Conservation (phyloP, 345 rosid genomes). For the Salix koriyanagi region DNA sequence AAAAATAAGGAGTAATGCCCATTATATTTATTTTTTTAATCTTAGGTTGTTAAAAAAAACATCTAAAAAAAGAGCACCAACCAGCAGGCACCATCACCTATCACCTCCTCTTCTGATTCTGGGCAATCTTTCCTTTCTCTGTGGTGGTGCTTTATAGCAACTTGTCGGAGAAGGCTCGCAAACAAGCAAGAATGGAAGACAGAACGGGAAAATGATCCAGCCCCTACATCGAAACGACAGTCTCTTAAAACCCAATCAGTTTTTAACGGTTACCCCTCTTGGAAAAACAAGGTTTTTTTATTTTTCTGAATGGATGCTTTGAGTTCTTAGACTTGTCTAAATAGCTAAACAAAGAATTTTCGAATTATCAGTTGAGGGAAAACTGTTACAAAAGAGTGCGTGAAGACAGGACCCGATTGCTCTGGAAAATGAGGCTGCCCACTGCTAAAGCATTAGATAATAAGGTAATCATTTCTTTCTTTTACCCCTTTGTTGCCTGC, state of each 20-base stretch:
- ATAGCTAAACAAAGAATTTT: neutral
- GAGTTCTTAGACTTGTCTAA: too few species aligned
- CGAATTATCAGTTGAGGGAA: conserved; percentile 54
- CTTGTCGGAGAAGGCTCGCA: neutral
- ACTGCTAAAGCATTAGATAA: conserved; percentile 35
- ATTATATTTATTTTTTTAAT: too few species aligned
- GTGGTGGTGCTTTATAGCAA: neutral
- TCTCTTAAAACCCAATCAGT: conserved; percentile 38
- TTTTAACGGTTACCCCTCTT: conserved; percentile 40
- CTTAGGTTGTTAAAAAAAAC: too few species aligned
- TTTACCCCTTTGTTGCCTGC: neutral
- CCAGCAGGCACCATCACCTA: neutral
- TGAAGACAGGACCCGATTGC: conserved; percentile 61
- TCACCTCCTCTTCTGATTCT: neutral
- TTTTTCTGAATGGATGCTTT: neutral
- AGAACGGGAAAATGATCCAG: neutral
- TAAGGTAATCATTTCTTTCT: conserved; percentile 37
- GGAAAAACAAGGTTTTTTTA: conserved; percentile 54
- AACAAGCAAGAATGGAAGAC: neutral
- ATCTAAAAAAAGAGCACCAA: neutral
- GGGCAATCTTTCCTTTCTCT: neutral
- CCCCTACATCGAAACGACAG: conserved; percentile 26
- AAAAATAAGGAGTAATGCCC: too few species aligned
- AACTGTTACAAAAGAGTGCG: conserved; percentile 70
- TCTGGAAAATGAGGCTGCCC: conserved; percentile 76